phyloP scores from a whole-genome alignment of 805 yeast species.

The Brettanomyces naardenensis region DNA sequence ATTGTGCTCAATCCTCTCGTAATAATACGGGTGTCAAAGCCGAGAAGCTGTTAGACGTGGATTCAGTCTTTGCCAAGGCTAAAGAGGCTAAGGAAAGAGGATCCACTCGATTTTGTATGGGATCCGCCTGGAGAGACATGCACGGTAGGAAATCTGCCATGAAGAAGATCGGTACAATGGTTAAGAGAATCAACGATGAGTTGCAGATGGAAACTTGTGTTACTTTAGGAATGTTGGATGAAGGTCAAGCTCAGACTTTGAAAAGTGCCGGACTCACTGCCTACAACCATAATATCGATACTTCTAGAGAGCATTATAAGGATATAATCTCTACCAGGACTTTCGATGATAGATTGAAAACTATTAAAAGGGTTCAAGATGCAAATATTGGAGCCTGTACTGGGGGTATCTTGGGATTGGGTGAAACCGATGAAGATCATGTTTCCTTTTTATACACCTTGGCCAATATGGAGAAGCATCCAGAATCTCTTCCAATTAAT shows the following conservation, averaged over 20 bases:
- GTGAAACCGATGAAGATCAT: slow-evolving; percentile 67
- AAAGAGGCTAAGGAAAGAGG: slow-evolving; percentile 60
- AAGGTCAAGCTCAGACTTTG: slow-evolving; percentile 52
- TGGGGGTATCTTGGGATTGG: slow-evolving; percentile 75
- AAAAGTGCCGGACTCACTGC: slow-evolving; percentile 73
- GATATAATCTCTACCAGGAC: slow-evolving; percentile 63
- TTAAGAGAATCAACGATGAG: slow-evolving; percentile 45
- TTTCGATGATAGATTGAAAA: slow-evolving; percentile 63
- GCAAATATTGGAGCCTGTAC: slow-evolving; percentile 63
- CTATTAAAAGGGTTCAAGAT: slow-evolving; percentile 54
- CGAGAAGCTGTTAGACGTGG: slow-evolving; percentile 51
- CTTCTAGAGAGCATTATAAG: slow-evolving; percentile 70
- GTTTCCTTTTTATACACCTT: slow-evolving; percentile 59
- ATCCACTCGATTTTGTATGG: slow-evolving; percentile 74
- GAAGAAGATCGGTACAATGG: slow-evolving; percentile 57
- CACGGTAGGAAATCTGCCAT: slow-evolving; percentile 64
- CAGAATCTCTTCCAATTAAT: slow-evolving; percentile 78
- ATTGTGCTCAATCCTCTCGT: slow-evolving; percentile 69
- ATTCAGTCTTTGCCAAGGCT: slow-evolving; percentile 59
- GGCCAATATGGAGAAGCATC: slow-evolving; percentile 63
- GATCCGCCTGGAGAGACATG: slow-evolving; percentile 89
- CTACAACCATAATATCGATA: slow-evolving; percentile 74
- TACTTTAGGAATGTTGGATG: slow-evolving; percentile 69
- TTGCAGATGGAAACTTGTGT: slow-evolving; percentile 74
- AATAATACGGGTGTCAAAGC: slow-evolving; percentile 69